Evolutionary conservation across 2,329 filamentous ascomycete genomes (phyloP), one percentile per base, ranked within the genome.

Genomic region (Coniochaeta hoffmannii): DNA sequence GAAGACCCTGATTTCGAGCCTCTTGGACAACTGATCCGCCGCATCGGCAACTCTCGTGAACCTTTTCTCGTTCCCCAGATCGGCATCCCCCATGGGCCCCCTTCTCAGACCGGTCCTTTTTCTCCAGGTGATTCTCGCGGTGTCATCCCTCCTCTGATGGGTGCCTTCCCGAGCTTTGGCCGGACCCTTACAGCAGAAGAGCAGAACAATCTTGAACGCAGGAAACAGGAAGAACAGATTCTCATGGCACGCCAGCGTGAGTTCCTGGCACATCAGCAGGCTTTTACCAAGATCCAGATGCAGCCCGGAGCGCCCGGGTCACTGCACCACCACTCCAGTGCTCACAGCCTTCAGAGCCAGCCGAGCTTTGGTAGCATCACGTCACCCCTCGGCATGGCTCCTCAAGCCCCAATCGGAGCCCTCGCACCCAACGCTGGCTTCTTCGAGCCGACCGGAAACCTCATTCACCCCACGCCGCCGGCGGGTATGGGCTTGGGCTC

Each of bases 171-270:
- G 0, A 96, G 90, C 67, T 99, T 97, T 68, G 94, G 94, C 6
- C 91, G 94, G 8, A 99, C 95, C 1, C 76, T 99, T 62, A 99
- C 95, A 9, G 94, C 94, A 0, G 93, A 97, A 66, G 94, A 99
- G 71, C 94, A 99, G 69, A 99, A 99, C 72, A 96, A 96, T 36
- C 77, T 99, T 1, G 94, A 99, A 73, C 84, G 94, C 54, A 82
- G 94, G 53, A 99, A 99, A 76, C 94, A 99, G 69, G 94, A 99
- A 71, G 95, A 99, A 67, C 94, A 99, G 69, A 96, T 94, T 68
- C 79, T 96, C 34, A 95, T 97, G 84, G 94, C 95, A 49, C 87
- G 94, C 41, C 94, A 99, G 70, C 90, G 96, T 62, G 94, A 99
- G 68, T 90, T 90, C 62, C 81, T 97, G 55, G 88, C 91, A 60